Evolutionary conservation across 1,284 basidiomycete genomes (phyloP).

Genomic region (Thecaphora thlaspeos): DNA sequence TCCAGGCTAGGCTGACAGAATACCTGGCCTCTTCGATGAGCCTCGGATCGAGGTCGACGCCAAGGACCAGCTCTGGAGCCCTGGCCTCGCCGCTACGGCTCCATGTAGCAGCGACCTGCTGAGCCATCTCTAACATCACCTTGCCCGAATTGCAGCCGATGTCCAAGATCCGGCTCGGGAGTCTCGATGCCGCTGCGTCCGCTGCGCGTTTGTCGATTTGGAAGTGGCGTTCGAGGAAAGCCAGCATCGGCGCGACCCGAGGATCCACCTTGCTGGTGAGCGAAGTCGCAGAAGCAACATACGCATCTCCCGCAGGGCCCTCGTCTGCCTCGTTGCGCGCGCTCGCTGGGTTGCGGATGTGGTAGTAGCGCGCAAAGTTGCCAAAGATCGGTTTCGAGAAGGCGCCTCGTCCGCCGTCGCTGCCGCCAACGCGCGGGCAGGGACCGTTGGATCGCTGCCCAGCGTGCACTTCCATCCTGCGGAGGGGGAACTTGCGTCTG

Average conservation of each 20-base stretch:
- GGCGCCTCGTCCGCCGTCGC: too few species aligned
- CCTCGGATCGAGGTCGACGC: slow-evolving; percentile 25
- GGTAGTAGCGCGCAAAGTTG: slow-evolving; percentile 35
- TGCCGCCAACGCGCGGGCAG: too few species aligned
- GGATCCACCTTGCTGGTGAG: background rate
- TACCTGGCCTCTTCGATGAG: slow-evolving; percentile 17
- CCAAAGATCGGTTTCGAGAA: slow-evolving; percentile 13
- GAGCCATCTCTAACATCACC: slow-evolving; percentile 20
- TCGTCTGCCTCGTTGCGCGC: background rate
- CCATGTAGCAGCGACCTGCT: slow-evolving; percentile 5
- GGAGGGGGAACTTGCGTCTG: too few species aligned
- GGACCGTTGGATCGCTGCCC: too few species aligned
- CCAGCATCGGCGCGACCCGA: background rate
- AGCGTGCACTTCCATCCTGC: too few species aligned
- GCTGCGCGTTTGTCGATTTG: too few species aligned
- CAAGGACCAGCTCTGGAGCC: slow-evolving; percentile 2
- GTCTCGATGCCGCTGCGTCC: background rate
- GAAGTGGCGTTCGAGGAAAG: background rate
- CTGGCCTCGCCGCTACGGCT: background rate
- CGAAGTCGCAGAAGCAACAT: background rate
- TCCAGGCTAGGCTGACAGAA: background rate
- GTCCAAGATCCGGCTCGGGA: background rate
- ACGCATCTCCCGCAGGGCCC: too few species aligned
- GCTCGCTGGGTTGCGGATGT: slow-evolving; percentile 25
- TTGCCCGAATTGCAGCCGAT: slow-evolving; percentile 31